These are phyloP conservation scores for Coniochaeta sp. DNA, from an alignment of 2,329 filamentous ascomycete genomes.

Conservation along the genomic window DNA sequence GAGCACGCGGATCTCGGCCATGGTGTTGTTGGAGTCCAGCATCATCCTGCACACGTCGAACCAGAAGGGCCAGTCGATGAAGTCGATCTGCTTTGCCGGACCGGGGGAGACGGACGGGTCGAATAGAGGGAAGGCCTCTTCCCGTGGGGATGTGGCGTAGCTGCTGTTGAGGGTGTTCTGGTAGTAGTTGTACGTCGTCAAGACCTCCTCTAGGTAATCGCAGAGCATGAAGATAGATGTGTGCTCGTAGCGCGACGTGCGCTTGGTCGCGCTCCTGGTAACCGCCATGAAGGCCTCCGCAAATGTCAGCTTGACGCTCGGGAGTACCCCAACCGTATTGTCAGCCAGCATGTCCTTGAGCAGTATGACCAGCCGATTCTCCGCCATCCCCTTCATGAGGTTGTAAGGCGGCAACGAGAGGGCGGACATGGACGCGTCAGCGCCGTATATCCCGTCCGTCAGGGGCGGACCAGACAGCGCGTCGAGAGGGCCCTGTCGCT, in stretches of 20 bases:
- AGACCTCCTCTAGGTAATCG: slow-evolving; percentile 78
- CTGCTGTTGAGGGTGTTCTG: slow-evolving; percentile 23
- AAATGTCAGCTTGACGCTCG: slow-evolving; percentile 57
- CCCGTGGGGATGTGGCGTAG: slow-evolving; percentile 12
- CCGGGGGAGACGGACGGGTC: slow-evolving; percentile 6
- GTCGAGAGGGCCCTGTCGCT: slow-evolving; percentile 57
- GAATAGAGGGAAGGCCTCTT: slow-evolving; percentile 2
- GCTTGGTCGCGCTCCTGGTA: slow-evolving; percentile 65
- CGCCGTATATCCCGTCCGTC: slow-evolving; percentile 36
- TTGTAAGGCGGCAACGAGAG: slow-evolving; percentile 59
- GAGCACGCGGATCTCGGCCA: slow-evolving; percentile 80
- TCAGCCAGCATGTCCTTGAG: slow-evolving; percentile 69
- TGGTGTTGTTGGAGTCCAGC: slow-evolving; percentile 75
- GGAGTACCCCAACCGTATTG: slow-evolving; percentile 23
- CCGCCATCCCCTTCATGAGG: slow-evolving; percentile 72
- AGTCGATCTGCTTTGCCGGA: slow-evolving; percentile 20
- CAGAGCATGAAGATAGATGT: slow-evolving; percentile 83
- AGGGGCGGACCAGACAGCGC: slow-evolving; percentile 31
- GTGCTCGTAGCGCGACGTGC: slow-evolving; percentile 74
- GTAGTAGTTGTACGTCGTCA: slow-evolving; percentile 52
- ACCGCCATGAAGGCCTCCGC: slow-evolving; percentile 67
- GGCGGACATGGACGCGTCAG: slow-evolving; percentile 57
- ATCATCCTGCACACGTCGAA: slow-evolving; percentile 71
- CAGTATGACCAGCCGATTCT: slow-evolving; percentile 77
- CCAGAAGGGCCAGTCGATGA: slow-evolving; percentile 81